Evolutionary conservation across 805 yeast species (phyloP).

Genomic region (Candida patagonica): DNA sequence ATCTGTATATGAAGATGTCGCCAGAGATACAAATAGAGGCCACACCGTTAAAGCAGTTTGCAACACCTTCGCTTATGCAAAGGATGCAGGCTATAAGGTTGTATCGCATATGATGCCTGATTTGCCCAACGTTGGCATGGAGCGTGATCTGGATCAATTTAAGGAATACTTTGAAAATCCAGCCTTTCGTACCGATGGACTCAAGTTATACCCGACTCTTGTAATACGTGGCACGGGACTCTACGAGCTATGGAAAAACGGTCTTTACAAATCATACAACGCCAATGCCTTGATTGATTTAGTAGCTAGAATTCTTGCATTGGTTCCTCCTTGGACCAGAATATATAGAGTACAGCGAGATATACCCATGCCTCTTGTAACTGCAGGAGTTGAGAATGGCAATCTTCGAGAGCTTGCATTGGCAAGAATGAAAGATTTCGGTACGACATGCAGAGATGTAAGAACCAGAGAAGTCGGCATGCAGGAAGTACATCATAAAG

Average conservation of each 20-base stretch:
- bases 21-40: slow-evolving; percentile 95
- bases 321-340: slow-evolving; percentile 99
- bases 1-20: slow-evolving; percentile 95
- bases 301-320: slow-evolving; percentile 89
- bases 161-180: slow-evolving; percentile 96
- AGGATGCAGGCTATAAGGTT: slow-evolving; percentile 96
- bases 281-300: slow-evolving; percentile 90
- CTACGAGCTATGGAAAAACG: slow-evolving; percentile 95
- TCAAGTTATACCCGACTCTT: slow-evolving; percentile 89
- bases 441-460: slow-evolving; percentile 91
- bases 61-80: slow-evolving; percentile 91
- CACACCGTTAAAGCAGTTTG: slow-evolving; percentile 95
- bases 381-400: slow-evolving; percentile 97
- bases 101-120: slow-evolving; percentile 99
- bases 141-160: slow-evolving; percentile 92
- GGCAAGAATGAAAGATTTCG: slow-evolving; percentile 97
- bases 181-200: slow-evolving; percentile 92
- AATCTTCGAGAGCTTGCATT: slow-evolving; percentile 89
- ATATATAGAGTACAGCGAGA: slow-evolving; percentile 97
- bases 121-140: slow-evolving; percentile 97
- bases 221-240: slow-evolving; percentile 97
- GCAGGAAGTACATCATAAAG: slow-evolving; percentile 95
- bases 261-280: slow-evolving; percentile 86
- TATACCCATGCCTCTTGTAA: slow-evolving; percentile 97
- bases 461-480: slow-evolving; percentile 98